Evolutionary conservation across 768 basidiomycete genomes (phyloP).

Genomic region (Tricholoma matsutake): DNA sequence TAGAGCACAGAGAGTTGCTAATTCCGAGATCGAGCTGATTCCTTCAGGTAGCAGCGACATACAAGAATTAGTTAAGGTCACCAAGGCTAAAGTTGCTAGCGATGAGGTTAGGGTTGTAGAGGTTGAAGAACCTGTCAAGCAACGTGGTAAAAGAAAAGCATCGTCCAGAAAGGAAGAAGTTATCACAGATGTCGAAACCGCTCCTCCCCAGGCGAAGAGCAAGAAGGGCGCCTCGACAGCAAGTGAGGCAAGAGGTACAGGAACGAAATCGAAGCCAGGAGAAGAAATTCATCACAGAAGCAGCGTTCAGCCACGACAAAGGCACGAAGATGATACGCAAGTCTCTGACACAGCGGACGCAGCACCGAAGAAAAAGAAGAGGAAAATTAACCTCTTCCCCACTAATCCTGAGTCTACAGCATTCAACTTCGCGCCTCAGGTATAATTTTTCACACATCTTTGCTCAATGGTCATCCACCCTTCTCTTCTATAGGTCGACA

Average conservation of each 20-base stretch:
- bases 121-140: slow-evolving; percentile 4
- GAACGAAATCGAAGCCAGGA: slow-evolving; percentile 3
- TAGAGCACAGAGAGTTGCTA: not conserved
- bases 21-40: slow-evolving; percentile 8
- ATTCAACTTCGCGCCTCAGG: slow-evolving; percentile 44
- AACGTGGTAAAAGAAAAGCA: slow-evolving; percentile 28
- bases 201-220: slow-evolving; percentile 11
- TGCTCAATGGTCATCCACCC: not conserved
- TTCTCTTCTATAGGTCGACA: slow-evolving; percentile 29
- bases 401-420: slow-evolving; percentile 37
- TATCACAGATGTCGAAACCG: slow-evolving; percentile 17
- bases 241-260: slow-evolving; percentile 3
- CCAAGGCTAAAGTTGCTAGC: slow-evolving; percentile 22
- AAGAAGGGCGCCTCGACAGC: slow-evolving; percentile 10
- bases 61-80: slow-evolving; percentile 9
- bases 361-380: slow-evolving; percentile 61
- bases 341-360: slow-evolving; percentile 9
- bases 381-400: slow-evolving; percentile 65
- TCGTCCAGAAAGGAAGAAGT: slow-evolving; percentile 16
- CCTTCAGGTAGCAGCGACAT: slow-evolving; percentile 6
- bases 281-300: slow-evolving; percentile 16
- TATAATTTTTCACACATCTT: slow-evolving; percentile 16
- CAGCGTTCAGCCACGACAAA: slow-evolving; percentile 7
- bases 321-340: slow-evolving; percentile 2
- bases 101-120: slow-evolving; percentile 22